Evolutionary conservation across 108 stramenopile species (phyloP), one percentile per base, ranked within the genome.

Genomic region (Cyclotella kingstonii): DNA sequence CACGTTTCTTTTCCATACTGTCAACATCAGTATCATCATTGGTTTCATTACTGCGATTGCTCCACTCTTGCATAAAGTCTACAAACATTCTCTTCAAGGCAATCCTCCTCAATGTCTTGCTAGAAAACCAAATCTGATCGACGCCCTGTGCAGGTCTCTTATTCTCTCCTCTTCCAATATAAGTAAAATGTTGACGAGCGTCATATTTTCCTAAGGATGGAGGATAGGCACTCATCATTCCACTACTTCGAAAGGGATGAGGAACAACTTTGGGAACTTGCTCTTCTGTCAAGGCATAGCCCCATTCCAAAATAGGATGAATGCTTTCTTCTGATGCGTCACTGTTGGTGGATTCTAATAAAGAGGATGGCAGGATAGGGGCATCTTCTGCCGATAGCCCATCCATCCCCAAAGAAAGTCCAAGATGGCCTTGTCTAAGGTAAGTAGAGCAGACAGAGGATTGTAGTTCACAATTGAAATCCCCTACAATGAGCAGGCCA

Each of bases 381-480:
- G 79, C 46, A 36, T 68, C 67, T 48, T 64, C 63, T 5, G 74
- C 79, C 28, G 71, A 69, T n/a, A 76, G 33, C 0, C 79, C 79
- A 22, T 75, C 79, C 8, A 80, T 58, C 3, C 75, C 74, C 5
- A 69, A 74, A 28, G 70, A 70, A 2, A 69, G 63, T 4, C 74
- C 75, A 3, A 76, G 21, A 6, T 75, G 68, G 17, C 79, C 74
- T 29, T 76, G 66, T 19, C 75, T 68, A 3, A 80, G 63, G 23
- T 80, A 80, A 10, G 75, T 56, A 8, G 72, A 74, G 43, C 79
- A 80, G 10, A 75, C 79, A 0, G 79, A 80, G 25, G 73, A 71
- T 66, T 76, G 79, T 15, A 80, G 54, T 35, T 80, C 79, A 53
- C 79, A 80, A 56, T 80, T 80, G 31, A 80, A 80, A 59, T 80